Base-by-base conservation (phyloP, 345 rosid genomes). In the Hypericum androsaemum region DNA sequence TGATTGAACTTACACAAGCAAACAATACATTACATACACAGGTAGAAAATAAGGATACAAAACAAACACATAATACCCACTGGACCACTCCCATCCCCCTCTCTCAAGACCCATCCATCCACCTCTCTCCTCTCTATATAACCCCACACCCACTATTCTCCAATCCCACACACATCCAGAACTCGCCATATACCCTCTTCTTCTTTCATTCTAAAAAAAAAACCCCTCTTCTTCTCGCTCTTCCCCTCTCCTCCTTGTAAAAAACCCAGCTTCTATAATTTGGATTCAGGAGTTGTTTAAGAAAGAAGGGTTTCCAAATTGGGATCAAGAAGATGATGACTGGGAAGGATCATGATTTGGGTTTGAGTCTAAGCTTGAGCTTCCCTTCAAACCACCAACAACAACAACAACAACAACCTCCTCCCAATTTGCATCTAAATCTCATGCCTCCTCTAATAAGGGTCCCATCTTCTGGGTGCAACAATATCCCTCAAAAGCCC, bases 301-400 rank as follows among this genome's bases (percentile, higher is more conserved):
- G 50, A 13, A 52, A 67, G 32, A 11, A 41, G 11, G 6, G 57
- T 22, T 22, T 22, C 32, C 32, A 22, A 22, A 22, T 22, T 1
- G 32, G 32, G 32, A 22, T 22, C 32, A 22, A 43, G 36, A 71
- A 36, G 57, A 62, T 54, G 56, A 82, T 80, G 94, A 75, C 67
- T 22, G 82, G 72, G 28, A 81, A 78, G 62, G 77, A 76, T 50
- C 77, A 80, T 62, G 77, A 63, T 0, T 60, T 80, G 63, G 81
- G 84, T n/a, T 48, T 86, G 65, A 58, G 77, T 58, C 58, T 79
- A 61, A 72, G 83, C 60, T 60, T 85, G 78, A 72, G 88, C 41
- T 50, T 41, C 6, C 45, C 50, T 3, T 70, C 52, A 56, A 6
- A 10, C 12, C 7, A 10, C 32, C 52, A 7, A 39, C 69, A 42